Evolutionary conservation across 306 rosid species (phyloP).

Genomic region (Lagenaria siceraria): DNA sequence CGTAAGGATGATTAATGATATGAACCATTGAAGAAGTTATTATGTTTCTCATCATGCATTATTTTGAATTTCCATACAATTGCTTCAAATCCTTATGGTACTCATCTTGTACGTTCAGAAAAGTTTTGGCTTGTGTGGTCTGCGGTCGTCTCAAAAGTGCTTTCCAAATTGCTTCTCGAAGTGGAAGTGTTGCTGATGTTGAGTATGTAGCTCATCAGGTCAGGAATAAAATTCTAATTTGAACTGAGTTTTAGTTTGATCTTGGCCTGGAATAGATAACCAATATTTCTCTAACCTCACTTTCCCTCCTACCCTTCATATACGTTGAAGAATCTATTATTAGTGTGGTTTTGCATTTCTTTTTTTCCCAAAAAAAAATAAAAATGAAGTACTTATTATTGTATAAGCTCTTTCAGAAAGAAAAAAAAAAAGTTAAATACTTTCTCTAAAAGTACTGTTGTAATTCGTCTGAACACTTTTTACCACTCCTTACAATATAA

Average conservation of each 20-base stretch:
- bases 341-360: too few relatives aligned
- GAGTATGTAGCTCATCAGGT: constrained; percentile 99
- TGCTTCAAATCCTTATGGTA: constrained; percentile 3
- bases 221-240: constrained; percentile 3
- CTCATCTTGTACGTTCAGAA: constrained; percentile 47
- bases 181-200: constrained; percentile 99
- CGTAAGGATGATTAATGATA: neutral
- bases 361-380: too few relatives aligned
- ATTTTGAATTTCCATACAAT: neutral
- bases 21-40: neutral
- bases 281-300: too few relatives aligned
- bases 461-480: neutral
- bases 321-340: too few relatives aligned
- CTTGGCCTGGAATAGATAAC: too few relatives aligned
- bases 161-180: constrained; percentile 94
- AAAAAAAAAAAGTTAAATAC: neutral
- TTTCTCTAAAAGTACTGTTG: neutral
- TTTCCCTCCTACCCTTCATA: too few relatives aligned
- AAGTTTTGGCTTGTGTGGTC: constrained; percentile 96
- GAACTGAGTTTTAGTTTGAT: neutral
- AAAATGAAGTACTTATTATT: too few relatives aligned
- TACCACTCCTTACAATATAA: neutral
- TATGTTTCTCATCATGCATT: neutral
- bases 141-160: constrained; percentile 99
- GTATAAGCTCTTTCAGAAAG: neutral